These are phyloP conservation scores for Clonostachys chloroleuca DNA, from an alignment of 2,329 filamentous ascomycete genomes.

Conservation along the genomic window DNA sequence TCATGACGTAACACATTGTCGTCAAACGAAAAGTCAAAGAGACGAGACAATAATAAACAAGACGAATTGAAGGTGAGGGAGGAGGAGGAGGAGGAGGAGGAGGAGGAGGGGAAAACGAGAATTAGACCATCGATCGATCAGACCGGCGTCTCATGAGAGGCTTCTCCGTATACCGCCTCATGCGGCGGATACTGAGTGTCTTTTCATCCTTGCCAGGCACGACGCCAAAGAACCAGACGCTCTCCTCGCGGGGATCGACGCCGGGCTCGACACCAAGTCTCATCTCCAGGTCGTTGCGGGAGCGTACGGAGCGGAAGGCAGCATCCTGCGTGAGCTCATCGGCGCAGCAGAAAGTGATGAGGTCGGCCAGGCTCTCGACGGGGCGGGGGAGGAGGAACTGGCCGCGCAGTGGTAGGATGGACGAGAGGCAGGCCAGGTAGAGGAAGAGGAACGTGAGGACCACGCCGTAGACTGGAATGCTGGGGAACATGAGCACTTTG, in stretches of 20 bases:
- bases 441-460: slow-evolving; percentile 69
- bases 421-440: slow-evolving; percentile 60
- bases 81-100: neutral
- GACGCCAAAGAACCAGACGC: slow-evolving; percentile 46
- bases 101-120: neutral
- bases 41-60: neutral
- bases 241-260: slow-evolving; percentile 37
- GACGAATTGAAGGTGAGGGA: too few species aligned
- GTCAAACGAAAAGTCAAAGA: neutral
- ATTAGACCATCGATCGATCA: slow-evolving; percentile 13
- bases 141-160: slow-evolving; percentile 7
- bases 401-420: slow-evolving; percentile 56
- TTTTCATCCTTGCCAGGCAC: slow-evolving; percentile 31
- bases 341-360: slow-evolving; percentile 73
- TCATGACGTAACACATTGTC: neutral
- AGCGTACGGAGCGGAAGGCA: slow-evolving; percentile 64
- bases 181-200: slow-evolving; percentile 36
- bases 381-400: slow-evolving; percentile 68
- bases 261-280: slow-evolving; percentile 54
- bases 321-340: slow-evolving; percentile 68
- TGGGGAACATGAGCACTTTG: slow-evolving; percentile 63
- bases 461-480: slow-evolving; percentile 68
- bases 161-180: slow-evolving; percentile 40
- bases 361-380: slow-evolving; percentile 68
- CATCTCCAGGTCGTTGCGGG: slow-evolving; percentile 64